Conservation (phyloP, 768 basidiomycete species). For the Trametes maxima region DNA sequence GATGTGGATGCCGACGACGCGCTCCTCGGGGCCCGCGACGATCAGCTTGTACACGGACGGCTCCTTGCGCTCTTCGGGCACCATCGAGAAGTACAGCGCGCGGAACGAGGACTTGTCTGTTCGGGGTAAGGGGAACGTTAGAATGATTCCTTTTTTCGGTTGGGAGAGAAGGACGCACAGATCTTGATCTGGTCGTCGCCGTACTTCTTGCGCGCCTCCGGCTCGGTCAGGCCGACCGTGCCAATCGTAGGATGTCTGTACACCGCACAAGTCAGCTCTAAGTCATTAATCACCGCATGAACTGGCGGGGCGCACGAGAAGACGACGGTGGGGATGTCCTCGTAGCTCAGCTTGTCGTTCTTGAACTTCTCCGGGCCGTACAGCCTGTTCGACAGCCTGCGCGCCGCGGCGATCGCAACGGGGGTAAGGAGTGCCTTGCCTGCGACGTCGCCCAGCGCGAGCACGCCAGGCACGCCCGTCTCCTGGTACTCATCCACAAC, state of each 20-base stretch:
- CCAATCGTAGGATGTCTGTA: constrained; percentile 92
- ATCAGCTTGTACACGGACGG: constrained; percentile 94
- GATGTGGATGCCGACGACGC: constrained; percentile 94
- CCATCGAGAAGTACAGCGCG: constrained; percentile 90
- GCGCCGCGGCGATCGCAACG: constrained; percentile 95
- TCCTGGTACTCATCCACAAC: constrained; percentile 92
- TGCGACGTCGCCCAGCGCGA: constrained; percentile 88
- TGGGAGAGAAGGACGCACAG: constrained; percentile 59
- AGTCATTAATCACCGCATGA: neutral
- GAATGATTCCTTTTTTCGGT: constrained; percentile 38
- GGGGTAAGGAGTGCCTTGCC: constrained; percentile 95
- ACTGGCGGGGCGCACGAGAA: constrained; percentile 73
- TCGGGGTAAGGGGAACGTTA: neutral
- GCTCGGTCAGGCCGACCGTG: constrained; percentile 93
- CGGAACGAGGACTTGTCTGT: constrained; percentile 81
- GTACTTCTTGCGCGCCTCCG: constrained; percentile 84
- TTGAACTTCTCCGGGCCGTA: constrained; percentile 89
- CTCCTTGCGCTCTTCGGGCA: constrained; percentile 89
- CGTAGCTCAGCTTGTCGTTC: constrained; percentile 84
- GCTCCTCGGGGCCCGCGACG: constrained; percentile 85
- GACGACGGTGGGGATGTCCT: constrained; percentile 92
- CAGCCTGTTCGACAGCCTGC: constrained; percentile 84
- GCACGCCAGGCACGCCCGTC: constrained; percentile 68
- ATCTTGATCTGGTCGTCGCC: constrained; percentile 88
- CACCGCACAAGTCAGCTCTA: neutral